These are phyloP conservation scores for Acanthamoeba culbertsoni DNA, from an alignment of 208 protist genomes.

Conservation along the genomic window DNA sequence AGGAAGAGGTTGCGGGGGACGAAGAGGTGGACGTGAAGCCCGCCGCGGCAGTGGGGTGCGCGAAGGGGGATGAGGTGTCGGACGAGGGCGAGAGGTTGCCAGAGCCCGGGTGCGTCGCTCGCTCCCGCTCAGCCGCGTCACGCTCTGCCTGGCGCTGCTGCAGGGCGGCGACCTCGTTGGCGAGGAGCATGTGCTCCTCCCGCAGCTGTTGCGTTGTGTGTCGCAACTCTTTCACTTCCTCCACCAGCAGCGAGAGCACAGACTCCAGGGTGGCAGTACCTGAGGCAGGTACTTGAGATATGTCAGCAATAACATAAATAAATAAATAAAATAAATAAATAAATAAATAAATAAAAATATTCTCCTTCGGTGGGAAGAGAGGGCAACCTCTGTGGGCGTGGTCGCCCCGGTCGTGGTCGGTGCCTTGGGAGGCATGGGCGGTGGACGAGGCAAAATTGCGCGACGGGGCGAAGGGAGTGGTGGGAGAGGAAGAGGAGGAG, in stretches of 20 bases:
- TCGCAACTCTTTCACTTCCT: slow-evolving; percentile 28
- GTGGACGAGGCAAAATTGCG: not conserved
- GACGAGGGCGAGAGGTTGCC: not conserved
- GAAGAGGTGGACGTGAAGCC: not conserved
- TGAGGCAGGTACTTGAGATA: not conserved
- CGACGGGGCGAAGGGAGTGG: not conserved
- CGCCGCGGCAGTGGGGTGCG: not conserved
- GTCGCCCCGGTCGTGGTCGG: not conserved
- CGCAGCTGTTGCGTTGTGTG: not conserved
- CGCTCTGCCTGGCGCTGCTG: not conserved
- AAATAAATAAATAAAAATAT: not conserved
- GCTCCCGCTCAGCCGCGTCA: not conserved
- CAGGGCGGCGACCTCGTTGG: not conserved
- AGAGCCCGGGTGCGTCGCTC: not conserved
- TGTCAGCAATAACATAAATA: too few species aligned
- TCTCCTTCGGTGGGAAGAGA: too few species aligned
- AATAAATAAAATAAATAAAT: not conserved
- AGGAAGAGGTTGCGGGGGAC: too few species aligned
- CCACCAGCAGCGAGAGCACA: slow-evolving; percentile 26
- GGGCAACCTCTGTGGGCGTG: too few species aligned
- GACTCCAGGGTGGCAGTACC: not conserved
- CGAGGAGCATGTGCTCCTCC: slow-evolving; percentile 6
- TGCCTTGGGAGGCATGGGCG: not conserved
- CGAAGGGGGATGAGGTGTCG: not conserved
- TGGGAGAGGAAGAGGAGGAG: not conserved